Evolutionary conservation across 176 grass and related monocot species (phyloP), one percentile per base, ranked within the genome.

Genomic region (Cenchrus purpureus): DNA sequence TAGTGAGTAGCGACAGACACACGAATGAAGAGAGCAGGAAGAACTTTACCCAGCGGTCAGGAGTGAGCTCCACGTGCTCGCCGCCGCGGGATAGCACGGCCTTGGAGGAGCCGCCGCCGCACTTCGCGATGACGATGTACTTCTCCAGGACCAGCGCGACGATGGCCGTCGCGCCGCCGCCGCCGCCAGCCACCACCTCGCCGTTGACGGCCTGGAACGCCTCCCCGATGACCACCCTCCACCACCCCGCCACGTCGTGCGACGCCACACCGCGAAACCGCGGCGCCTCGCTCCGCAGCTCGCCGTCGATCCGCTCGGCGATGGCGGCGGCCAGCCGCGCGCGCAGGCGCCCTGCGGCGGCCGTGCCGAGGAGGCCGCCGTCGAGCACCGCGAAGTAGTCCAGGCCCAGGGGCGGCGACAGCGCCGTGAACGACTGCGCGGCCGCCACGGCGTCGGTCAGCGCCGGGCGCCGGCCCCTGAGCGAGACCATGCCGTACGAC

Each of bases 21-120:
- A 32, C 32, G 22, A 28, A 63, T 28, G 60, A 25, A 22, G 3
- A 48, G 19, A 71, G 59, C 61, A 68, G 20, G 14, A 77, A 19
- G 37, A 8, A n/a, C 59, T 48, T 86, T 87, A 87, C 85, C 61
- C 43, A 19, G 51, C 67, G 51, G 62, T 82, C 71, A 13, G 70
- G 4, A 32, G 62, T 42, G 71, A 87, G 86, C 62, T 76, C 62
- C 7, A 82, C 0, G 71, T 13, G 62, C 1, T 40, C 51, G 42
- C 61, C 42, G 17, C 43, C 51, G 62, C 71, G 79, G 28, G 52
- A 76, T 8, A 87, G 9, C 17, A 82, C 79, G 28, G 78, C 79
- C 42, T 32, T 87, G 42, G 79, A 82, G 14, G 32, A 5, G 61
- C 85, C 70, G 17, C 22, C 6, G 52, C 86, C 71, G 28, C 79